phyloP scores from a whole-genome alignment of 805 yeast species.

The Pichia manshurica region DNA sequence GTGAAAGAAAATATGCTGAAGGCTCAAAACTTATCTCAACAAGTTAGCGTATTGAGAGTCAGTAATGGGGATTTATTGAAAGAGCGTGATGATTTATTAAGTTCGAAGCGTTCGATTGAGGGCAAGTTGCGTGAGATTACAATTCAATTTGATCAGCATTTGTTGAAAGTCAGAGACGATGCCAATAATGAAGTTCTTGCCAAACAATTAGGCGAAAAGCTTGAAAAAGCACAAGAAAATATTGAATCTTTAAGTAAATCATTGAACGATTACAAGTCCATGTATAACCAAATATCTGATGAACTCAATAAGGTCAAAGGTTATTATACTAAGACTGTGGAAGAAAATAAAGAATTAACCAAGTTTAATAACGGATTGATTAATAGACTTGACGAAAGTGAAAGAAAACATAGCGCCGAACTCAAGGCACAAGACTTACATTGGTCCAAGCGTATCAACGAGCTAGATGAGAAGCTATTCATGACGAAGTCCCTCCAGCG shows the following conservation, averaged over 20 bases:
- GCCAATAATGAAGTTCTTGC: constrained; percentile 28
- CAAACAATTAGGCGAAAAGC: constrained; percentile 30
- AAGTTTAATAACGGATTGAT: constrained; percentile 49
- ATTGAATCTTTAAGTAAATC: constrained; percentile 28
- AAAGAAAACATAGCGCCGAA: constrained; percentile 46
- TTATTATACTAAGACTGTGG: constrained; percentile 49
- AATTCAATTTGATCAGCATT: constrained; percentile 35
- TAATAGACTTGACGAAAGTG: constrained; percentile 39
- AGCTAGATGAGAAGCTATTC: constrained; percentile 47
- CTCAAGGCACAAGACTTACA: constrained; percentile 43
- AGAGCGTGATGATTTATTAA: constrained; percentile 58
- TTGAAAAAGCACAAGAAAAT: constrained; percentile 31
- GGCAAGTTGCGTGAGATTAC: constrained; percentile 37
- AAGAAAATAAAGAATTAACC: constrained; percentile 62
- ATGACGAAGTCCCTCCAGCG: constrained; percentile 41
- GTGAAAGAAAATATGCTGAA: constrained; percentile 43
- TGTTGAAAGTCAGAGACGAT: constrained; percentile 28
- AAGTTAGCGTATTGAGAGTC: constrained; percentile 50
- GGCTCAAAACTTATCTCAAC: constrained; percentile 41
- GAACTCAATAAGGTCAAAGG: constrained; percentile 37
- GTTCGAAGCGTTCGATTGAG: constrained; percentile 44
- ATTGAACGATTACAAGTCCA: constrained; percentile 21
- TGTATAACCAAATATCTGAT: constrained; percentile 19
- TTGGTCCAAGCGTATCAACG: constrained; percentile 54
- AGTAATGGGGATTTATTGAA: constrained; percentile 53